Base-by-base conservation (phyloP, 768 basidiomycete genomes). In the Phlegmacium glaucopus region DNA sequence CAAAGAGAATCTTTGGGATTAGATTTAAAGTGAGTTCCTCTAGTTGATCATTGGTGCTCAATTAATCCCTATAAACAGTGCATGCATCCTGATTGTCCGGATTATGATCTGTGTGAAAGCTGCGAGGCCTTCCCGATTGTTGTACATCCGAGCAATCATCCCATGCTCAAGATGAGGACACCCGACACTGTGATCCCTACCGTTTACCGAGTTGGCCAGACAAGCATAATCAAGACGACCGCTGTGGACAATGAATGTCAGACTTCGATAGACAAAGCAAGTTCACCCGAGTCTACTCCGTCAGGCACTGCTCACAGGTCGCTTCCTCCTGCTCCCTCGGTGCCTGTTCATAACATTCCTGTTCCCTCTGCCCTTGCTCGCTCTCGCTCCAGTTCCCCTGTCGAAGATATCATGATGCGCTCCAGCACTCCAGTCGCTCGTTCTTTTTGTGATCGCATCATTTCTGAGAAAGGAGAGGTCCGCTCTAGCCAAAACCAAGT, bases 111-210 rank as follows among this genome's bases (percentile, higher is more conserved):
- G 13, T 94, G 91, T 66, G 71, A 75, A 48, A 64, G 64, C 44
- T 94, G 92, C 65, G 91, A 93, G 66, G 83, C 89, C 5, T 74
- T 80, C 47, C 91, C 91, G 0, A 87, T 92, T 49, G 67, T 82
- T 5, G 71, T 87, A 10, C 91, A 94, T 61, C 87, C 89, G 0
- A 48, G 62, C 10, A 78, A 66, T 27, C 92, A 94, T 58, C 79
- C 84, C 1, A 50, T 94, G 60, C 61, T 92, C 58, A 94, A 92
- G 78, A 71, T 94, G 66, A 83, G 71, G 58, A 71, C 70, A 0
- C 51, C 71, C 1, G 75, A 76, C 13, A 73, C 78, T 3, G 60
- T 73, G 12, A 61, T 74, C 41, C 70, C 71, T 0, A 62, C 63
- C 2, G 64, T 70, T 1, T 62, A 63, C 45, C 56, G 64, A n/a